Evolutionary conservation across 2,329 filamentous ascomycete genomes (phyloP), one percentile per base, ranked within the genome.

Genomic region (Seiridium unicorne): DNA sequence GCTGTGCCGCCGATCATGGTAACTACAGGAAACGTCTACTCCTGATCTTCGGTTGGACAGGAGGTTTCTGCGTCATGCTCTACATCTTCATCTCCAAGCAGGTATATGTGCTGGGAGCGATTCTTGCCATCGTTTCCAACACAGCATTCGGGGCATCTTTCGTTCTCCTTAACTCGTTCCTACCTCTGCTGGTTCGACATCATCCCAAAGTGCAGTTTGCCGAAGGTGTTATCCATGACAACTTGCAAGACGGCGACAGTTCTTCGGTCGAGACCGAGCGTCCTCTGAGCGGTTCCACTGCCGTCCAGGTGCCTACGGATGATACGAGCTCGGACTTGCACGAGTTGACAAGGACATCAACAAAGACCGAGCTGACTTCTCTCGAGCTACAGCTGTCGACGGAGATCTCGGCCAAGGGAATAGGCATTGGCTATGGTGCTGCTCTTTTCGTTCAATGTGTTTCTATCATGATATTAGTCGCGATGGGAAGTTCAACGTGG

Each of bases 141-240:
- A 96, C 92, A 1, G 94, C 92, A 49, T 96, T 97, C 71, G 95
- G 95, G 31, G 93, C 93, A 13, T 97, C 93, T 0, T 98, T 97
- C 73, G 95, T 99, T 3, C 83, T 99, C 10, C 79, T 99, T 51
- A 99, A 99, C 76, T 97, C 93, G 0, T 99, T 97, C 69, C 79
- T 99, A 48, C 95, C 95, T 0, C 80, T 99, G 7, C 83, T 99
- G 8, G 95, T 98, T 60, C 86, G 94, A 51, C 88, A 96, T 71
- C 93, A 98, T 73, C 89, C 91, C 1, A 78, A 79, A 13, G 62
- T 81, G 2, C 64, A 70, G 48, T 69, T 69, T 5, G 63, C 66
- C 4, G 66, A 66, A 2, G 68, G 64, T 1, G 54, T 62, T 4
- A 73, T 72, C 1, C 72, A 71, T 7, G 73, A 75, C 40, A 61